These are phyloP conservation scores for Leccinum cinnamomeum DNA, from an alignment of 1,284 basidiomycete genomes.

Conservation along the genomic window DNA sequence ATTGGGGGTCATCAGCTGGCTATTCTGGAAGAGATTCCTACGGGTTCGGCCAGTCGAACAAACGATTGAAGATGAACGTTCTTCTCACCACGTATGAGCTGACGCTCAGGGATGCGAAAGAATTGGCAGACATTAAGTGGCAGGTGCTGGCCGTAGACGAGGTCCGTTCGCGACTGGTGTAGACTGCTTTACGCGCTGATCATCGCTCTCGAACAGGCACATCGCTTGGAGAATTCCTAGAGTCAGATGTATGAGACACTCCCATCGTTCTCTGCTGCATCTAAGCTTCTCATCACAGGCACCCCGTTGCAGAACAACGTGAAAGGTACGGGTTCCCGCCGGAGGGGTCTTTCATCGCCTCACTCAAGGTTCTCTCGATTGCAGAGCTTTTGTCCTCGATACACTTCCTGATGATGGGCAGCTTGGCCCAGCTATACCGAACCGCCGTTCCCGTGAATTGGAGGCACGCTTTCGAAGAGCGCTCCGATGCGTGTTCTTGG, in stretches of 20 bases:
- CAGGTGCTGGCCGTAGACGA: conserved; percentile 96
- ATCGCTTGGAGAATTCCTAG: conserved; percentile 97
- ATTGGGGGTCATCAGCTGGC: conserved; percentile 78
- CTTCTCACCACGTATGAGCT: conserved; percentile 98
- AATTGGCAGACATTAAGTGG: conserved; percentile 95
- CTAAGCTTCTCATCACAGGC: conserved; percentile 95
- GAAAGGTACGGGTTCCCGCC: conserved; percentile 66
- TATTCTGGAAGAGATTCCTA: conserved; percentile 65
- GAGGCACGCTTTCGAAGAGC: conserved; percentile 53
- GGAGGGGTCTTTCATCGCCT: conserved; percentile 1
- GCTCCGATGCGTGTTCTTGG: conserved; percentile 37
- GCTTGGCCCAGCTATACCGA: conserved; percentile 51
- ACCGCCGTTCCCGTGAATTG: conserved; percentile 47
- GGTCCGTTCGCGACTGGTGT: conserved; percentile 42
- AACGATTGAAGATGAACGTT: conserved; percentile 96
- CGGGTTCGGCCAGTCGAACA: conserved; percentile 49
- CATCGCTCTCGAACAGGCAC: conserved; percentile 58
- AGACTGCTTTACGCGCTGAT: conserved; percentile 9
- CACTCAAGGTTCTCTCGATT: conserved; percentile 13
- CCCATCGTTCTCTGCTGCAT: conserved; percentile 84
- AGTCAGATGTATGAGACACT: conserved; percentile 96
- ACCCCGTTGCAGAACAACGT: conserved; percentile 99
- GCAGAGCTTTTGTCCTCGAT: conserved; percentile 93
- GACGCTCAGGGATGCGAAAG: conserved; percentile 87
- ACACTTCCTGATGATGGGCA: conserved; percentile 87